A percentile compares a stretch with the other conserved stretches of the same genome.
Conservation (phyloP, 1,139 yeast species). For the Pichia sp. region DNA sequence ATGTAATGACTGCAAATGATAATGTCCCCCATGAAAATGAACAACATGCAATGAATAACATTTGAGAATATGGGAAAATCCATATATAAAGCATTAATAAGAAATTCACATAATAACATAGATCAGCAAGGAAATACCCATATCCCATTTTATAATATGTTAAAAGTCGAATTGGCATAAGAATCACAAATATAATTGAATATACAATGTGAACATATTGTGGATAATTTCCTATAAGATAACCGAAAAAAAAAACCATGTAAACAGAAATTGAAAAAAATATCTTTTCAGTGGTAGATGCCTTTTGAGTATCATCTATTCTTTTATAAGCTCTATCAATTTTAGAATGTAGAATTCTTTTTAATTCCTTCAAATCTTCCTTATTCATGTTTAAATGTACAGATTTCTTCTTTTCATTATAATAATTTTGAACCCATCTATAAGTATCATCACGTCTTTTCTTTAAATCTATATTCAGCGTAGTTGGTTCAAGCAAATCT, state of each 20-base stretch:
- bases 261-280: conserved; percentile 74
- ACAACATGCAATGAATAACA: conserved; percentile 74
- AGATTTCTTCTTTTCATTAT: conserved; percentile 13
- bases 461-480: conserved; percentile 27
- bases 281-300: conserved; percentile 68
- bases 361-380: conserved; percentile 31
- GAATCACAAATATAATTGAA: conserved; percentile 50
- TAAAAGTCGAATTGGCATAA: conserved; percentile 82
- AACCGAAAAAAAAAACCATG: conserved; percentile 65
- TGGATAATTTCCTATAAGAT: conserved; percentile 74
- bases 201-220: conserved; percentile 71
- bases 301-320: conserved; percentile 45
- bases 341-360: conserved; percentile 29
- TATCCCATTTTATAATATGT: conserved; percentile 73
- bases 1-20: conserved; percentile 89
- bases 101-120: conserved; percentile 85
- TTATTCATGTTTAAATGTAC: conserved; percentile 15
- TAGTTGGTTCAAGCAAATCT: conserved; percentile 35
- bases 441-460: conserved; percentile 22
- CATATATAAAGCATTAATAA: conserved; percentile 68
- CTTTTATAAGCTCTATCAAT: conserved; percentile 55
- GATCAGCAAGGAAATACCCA: conserved; percentile 87
- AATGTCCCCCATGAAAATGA: conserved; percentile 85
- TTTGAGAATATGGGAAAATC: conserved; percentile 69
- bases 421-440: conserved; percentile 20